Conservation (phyloP, 2,329 filamentous ascomycete species). For the Mycosphaerella sp. region DNA sequence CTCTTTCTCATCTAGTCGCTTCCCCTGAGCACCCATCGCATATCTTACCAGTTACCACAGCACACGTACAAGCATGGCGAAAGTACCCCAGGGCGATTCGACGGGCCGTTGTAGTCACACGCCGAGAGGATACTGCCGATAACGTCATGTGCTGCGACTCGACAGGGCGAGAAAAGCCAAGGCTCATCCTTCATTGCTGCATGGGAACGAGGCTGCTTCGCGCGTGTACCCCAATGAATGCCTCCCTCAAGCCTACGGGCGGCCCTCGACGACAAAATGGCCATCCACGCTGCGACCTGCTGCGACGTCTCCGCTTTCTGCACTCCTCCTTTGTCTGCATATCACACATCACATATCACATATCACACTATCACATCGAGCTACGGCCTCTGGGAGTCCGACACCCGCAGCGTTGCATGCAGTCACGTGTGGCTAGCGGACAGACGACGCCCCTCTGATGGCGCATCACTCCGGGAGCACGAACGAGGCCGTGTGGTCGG, state of each 20-base stretch:
- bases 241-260: constrained; percentile 4
- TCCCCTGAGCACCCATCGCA: too few species aligned
- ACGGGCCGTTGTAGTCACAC: neutral
- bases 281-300: neutral
- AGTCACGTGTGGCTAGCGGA: constrained; percentile 1
- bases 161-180: constrained; percentile 2
- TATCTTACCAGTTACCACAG: too few species aligned
- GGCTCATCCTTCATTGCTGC: constrained; percentile 1
- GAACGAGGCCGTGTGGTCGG: neutral
- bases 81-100: too few species aligned
- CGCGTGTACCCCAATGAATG: neutral
- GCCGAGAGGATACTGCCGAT: neutral
- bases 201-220: neutral
- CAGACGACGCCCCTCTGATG: neutral
- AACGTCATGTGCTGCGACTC: constrained; percentile 8
- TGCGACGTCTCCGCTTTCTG: neutral
- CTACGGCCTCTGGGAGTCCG: too few species aligned
- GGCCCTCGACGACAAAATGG: neutral
- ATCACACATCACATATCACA: too few species aligned
- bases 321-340: neutral
- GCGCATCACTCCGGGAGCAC: neutral
- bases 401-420: too few species aligned
- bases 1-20: too few species aligned
- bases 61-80: too few species aligned
- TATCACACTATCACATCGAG: neutral